Conservation (phyloP, 2,329 filamentous ascomycete species). For the Proliferodiscus dingleyae region DNA sequence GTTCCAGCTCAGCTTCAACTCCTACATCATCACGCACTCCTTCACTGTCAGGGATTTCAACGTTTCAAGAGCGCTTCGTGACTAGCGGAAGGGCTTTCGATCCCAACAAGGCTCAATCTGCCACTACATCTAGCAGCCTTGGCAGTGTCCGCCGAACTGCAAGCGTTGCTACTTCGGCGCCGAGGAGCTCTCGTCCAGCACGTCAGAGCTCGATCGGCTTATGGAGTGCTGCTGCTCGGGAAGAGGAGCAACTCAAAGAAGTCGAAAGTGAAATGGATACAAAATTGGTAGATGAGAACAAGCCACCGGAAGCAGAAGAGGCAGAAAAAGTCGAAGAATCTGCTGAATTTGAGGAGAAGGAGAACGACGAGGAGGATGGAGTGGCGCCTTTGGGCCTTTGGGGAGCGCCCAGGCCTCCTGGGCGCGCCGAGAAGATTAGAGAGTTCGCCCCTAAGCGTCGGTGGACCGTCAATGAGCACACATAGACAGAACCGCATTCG, state of each 20-base stretch:
- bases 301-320: not conserved
- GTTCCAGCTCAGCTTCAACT: constrained; percentile 35
- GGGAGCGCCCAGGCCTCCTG: constrained; percentile 42
- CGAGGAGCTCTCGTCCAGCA: constrained; percentile 22
- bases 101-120: constrained; percentile 12
- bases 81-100: constrained; percentile 35
- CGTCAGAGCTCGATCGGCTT: constrained; percentile 39
- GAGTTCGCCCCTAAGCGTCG: constrained; percentile 47
- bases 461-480: constrained; percentile 50
- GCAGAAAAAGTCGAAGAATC: constrained; percentile 4
- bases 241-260: constrained; percentile 43
- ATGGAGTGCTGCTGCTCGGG: constrained; percentile 40
- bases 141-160: constrained; percentile 32
- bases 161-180: constrained; percentile 20
- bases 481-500: not conserved
- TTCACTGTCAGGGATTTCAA: constrained; percentile 26
- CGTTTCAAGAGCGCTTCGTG: constrained; percentile 26
- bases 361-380: constrained; percentile 26
- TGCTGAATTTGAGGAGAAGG: not conserved
- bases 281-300: not conserved
- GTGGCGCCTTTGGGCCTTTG: constrained; percentile 38
- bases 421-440: constrained; percentile 41
- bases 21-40: constrained; percentile 34
- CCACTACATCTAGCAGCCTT: constrained; percentile 19
- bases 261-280: constrained; percentile 31